Percentiles rank a stretch among this genome's conserved stretches.
phyloP scores from a whole-genome alignment of 2,329 filamentous ascomycete species.

The Macrophomina tecta region DNA sequence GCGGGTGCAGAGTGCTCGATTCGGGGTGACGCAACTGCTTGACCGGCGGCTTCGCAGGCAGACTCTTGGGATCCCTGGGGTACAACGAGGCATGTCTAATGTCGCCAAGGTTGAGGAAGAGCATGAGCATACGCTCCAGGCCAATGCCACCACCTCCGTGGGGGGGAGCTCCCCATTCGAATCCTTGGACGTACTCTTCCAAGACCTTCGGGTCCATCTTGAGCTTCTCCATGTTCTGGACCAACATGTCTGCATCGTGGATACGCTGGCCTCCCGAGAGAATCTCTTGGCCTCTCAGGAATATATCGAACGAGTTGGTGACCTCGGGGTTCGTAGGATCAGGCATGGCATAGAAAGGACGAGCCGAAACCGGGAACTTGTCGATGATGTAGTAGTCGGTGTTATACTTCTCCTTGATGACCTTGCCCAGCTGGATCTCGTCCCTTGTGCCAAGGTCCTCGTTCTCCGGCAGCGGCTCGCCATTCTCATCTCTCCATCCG shows the following conservation, averaged over 20 bases:
- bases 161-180: slow-evolving; percentile 85
- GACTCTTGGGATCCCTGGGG: slow-evolving; percentile 85
- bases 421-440: slow-evolving; percentile 82
- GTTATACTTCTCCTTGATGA: slow-evolving; percentile 83
- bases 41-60: slow-evolving; percentile 70
- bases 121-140: slow-evolving; percentile 84
- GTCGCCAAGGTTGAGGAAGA: slow-evolving; percentile 84
- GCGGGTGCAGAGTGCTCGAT: slow-evolving; percentile 77
- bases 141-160: slow-evolving; percentile 91
- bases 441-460: slow-evolving; percentile 86
- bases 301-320: slow-evolving; percentile 96
- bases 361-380: slow-evolving; percentile 84
- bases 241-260: slow-evolving; percentile 76
- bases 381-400: slow-evolving; percentile 95
- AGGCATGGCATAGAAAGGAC: slow-evolving; percentile 91
- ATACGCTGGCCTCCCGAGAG: slow-evolving; percentile 93
- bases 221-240: slow-evolving; percentile 74
- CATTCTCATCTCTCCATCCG: slow-evolving; percentile 78
- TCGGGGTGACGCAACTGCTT: slow-evolving; percentile 81
- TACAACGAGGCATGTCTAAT: slow-evolving; percentile 88
- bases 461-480: slow-evolving; percentile 70
- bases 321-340: slow-evolving; percentile 73
- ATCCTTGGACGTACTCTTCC: slow-evolving; percentile 88
- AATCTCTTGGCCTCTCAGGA: slow-evolving; percentile 91
- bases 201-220: slow-evolving; percentile 82